These are phyloP conservation scores for Lipomyces oligophaga DNA, from an alignment of 805 yeast genomes.

Conservation along the genomic window DNA sequence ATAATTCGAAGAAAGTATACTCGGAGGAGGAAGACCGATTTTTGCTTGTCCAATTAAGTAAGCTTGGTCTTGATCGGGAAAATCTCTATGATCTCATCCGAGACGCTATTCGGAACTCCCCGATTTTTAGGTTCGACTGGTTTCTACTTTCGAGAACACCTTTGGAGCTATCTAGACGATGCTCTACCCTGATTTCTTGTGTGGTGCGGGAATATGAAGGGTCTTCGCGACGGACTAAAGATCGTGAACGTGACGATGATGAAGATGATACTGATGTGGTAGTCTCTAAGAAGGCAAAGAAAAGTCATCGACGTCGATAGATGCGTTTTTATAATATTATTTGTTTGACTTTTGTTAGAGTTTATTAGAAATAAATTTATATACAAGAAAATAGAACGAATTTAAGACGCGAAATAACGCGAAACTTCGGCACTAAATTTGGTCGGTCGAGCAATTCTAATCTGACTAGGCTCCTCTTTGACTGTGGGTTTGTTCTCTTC, in stretches of 20 bases:
- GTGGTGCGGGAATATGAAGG: conserved; percentile 66
- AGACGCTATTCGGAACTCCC: conserved; percentile 66
- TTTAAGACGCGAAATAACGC: too few species aligned
- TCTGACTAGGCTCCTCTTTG: too few species aligned
- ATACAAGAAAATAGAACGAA: too few species aligned
- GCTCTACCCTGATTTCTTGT: conserved; percentile 70
- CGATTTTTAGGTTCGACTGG: conserved; percentile 82
- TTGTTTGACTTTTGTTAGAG: neutral
- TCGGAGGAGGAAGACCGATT: conserved; percentile 90
- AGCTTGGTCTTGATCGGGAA: conserved; percentile 73
- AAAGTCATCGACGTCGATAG: neutral
- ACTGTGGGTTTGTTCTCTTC: too few species aligned
- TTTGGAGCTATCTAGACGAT: conserved; percentile 74
- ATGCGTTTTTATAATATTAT: neutral
- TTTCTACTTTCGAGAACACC: conserved; percentile 77
- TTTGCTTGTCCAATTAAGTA: conserved; percentile 70
- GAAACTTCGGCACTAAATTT: too few species aligned
- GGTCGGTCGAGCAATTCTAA: too few species aligned
- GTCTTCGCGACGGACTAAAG: conserved; percentile 25
- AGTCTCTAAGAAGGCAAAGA: conserved; percentile 18
- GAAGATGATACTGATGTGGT: conserved; percentile 13
- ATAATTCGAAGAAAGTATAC: conserved; percentile 63
- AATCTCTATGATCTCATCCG: conserved; percentile 76
- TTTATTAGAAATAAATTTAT: too few species aligned
- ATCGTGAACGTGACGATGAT: conserved; percentile 20